Evolutionary conservation across 805 yeast species (phyloP).

Genomic region (Cyberlindnera xishuangbannaensis): DNA sequence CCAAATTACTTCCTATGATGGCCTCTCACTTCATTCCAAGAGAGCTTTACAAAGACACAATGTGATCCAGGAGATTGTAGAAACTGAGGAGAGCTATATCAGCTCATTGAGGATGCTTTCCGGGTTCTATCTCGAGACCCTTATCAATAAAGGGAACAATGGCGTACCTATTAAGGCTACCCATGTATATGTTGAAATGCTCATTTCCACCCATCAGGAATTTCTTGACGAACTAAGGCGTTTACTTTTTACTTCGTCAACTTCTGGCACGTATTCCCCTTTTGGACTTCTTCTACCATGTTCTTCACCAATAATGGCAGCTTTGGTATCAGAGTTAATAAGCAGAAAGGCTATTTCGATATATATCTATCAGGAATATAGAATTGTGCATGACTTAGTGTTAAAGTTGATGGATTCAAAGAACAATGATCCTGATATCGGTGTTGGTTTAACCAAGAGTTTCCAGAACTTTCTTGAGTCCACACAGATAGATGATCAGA

Average conservation of each 20-base stretch:
- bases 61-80: conserved; percentile 40
- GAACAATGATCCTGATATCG: conserved; percentile 23
- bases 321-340: conserved; percentile 19
- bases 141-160: conserved; percentile 27
- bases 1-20: conserved; percentile 5
- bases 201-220: conserved; percentile 28
- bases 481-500: conserved; percentile 31
- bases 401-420: conserved; percentile 28
- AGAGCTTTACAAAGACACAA: conserved; percentile 21
- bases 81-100: conserved; percentile 45
- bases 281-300: conserved; percentile 3
- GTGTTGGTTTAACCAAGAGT: conserved; percentile 23
- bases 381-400: conserved; percentile 30
- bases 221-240: conserved; percentile 26
- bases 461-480: conserved; percentile 36
- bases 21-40: conserved; percentile 16
- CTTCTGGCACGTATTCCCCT: background rate
- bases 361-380: conserved; percentile 31
- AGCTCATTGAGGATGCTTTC: conserved; percentile 37
- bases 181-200: conserved; percentile 24
- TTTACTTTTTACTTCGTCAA: conserved; percentile 7
- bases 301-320: conserved; percentile 22
- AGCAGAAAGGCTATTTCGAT: conserved; percentile 22
- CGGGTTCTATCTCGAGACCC: conserved; percentile 37
- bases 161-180: conserved; percentile 33